phyloP scores from a whole-genome alignment of 306 rosid species.

The Cicer yamashitae region DNA sequence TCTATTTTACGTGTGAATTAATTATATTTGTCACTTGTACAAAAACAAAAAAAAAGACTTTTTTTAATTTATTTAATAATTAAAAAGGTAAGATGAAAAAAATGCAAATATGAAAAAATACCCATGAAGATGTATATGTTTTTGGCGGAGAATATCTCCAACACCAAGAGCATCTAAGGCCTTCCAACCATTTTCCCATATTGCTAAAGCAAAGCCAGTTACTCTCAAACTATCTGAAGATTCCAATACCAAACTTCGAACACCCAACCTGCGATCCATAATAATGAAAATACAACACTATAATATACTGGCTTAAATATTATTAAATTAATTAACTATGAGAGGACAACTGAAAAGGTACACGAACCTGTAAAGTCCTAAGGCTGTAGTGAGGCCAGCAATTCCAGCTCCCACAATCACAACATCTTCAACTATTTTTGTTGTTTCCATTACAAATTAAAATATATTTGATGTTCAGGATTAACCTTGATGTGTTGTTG shows the following conservation, averaged over 20 bases:
- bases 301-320: background rate
- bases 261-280: conserved; percentile 54
- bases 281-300: too few species aligned
- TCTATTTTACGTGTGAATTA: too few species aligned
- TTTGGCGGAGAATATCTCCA: conserved; percentile 59
- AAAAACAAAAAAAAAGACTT: too few species aligned
- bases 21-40: too few species aligned
- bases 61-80: too few species aligned
- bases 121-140: conserved; percentile 54
- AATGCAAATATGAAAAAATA: too few species aligned
- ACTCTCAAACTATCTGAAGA: conserved; percentile 61
- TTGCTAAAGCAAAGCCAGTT: conserved; percentile 65
- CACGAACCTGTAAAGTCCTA: conserved; percentile 63
- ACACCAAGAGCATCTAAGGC: conserved; percentile 77
- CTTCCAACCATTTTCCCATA: conserved; percentile 80
- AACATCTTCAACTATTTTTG: conserved; percentile 48
- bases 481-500: background rate
- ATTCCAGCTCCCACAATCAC: conserved; percentile 91
- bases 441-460: conserved; percentile 39
- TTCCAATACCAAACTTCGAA: conserved; percentile 75
- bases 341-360: too few species aligned
- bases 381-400: conserved; percentile 71
- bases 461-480: background rate
- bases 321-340: too few species aligned
- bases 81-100: too few species aligned